These are phyloP conservation scores for Colletotrichum melonis DNA, from an alignment of 2,329 filamentous ascomycete genomes.

Conservation along the genomic window DNA sequence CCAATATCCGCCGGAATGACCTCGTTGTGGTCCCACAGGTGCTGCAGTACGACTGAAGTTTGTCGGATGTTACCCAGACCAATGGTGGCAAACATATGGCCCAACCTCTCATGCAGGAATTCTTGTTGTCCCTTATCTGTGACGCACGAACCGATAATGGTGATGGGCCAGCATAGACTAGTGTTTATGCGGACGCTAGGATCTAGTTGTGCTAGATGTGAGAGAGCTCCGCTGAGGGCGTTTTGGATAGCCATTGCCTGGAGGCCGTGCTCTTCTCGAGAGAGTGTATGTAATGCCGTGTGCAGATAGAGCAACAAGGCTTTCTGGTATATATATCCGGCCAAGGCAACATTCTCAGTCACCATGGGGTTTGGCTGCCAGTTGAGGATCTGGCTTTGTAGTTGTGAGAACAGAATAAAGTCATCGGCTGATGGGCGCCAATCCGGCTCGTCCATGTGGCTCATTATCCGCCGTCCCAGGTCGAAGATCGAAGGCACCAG, in stretches of 20 bases:
- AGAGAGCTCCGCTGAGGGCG: conserved; percentile 45
- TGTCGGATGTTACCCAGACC: conserved; percentile 59
- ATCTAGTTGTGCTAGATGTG: conserved; percentile 45
- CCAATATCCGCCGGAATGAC: not conserved
- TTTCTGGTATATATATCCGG: conserved; percentile 57
- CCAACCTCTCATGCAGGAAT: conserved; percentile 47
- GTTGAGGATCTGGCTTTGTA: conserved; percentile 54
- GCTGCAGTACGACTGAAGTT: conserved; percentile 53
- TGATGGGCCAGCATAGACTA: conserved; percentile 52
- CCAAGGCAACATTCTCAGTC: conserved; percentile 50
- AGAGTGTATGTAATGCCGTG: conserved; percentile 17
- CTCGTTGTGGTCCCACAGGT: conserved; percentile 50
- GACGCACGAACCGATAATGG: conserved; percentile 51
- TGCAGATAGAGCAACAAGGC: conserved; percentile 56
- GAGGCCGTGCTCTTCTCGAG: not conserved
- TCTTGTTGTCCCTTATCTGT: conserved; percentile 48
- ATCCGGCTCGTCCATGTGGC: conserved; percentile 38
- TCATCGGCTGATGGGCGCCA: conserved; percentile 49
- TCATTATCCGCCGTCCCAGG: conserved; percentile 53
- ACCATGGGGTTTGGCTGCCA: conserved; percentile 51
- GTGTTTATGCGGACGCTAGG: conserved; percentile 50
- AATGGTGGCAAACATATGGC: conserved; percentile 49
- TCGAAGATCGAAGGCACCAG: conserved; percentile 54
- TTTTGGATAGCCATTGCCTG: conserved; percentile 4
- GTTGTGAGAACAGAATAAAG: conserved; percentile 54